Evolutionary conservation across 169 alveolate genomes (phyloP).

Genomic region (Cryptosporidium parvum): DNA sequence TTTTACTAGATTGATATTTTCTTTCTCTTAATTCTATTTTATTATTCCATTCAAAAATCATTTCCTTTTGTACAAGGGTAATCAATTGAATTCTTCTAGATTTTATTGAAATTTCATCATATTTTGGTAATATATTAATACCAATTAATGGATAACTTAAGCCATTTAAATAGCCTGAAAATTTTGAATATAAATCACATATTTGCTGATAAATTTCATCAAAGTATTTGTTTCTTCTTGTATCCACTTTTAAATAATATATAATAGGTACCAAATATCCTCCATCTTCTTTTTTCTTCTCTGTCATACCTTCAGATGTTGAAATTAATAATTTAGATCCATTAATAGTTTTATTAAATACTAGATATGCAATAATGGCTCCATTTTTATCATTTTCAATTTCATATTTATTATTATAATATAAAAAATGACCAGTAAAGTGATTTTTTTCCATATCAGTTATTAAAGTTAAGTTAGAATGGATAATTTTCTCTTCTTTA

Average conservation of each 20-base stretch:
- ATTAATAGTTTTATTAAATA: background rate
- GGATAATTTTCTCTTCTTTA: background rate
- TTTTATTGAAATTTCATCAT: conserved; percentile 43
- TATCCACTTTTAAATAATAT: conserved; percentile 33
- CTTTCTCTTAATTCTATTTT: conserved; percentile 13
- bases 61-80: background rate
- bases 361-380: conserved; percentile 26
- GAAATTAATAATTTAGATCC: conserved; percentile 10
- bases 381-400: background rate
- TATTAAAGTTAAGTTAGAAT: conserved; percentile 48
- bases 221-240: conserved; percentile 17
- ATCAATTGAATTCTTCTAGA: conserved; percentile 37
- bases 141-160: conserved; percentile 42
- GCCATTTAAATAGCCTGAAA: conserved; percentile 30
- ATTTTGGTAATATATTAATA: conserved; percentile 56
- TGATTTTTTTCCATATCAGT: conserved; percentile 27
- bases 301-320: conserved; percentile 38
- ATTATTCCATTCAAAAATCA: conserved; percentile 23
- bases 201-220: conserved; percentile 14
- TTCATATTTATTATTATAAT: conserved; percentile 18
- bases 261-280: conserved; percentile 57
- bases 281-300: conserved; percentile 20
- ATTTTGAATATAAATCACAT: background rate
- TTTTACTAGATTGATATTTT: background rate
- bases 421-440: conserved; percentile 52